Evolutionary conservation across 1,139 yeast species (phyloP).

Genomic region (Insectozyma bohioensis): DNA sequence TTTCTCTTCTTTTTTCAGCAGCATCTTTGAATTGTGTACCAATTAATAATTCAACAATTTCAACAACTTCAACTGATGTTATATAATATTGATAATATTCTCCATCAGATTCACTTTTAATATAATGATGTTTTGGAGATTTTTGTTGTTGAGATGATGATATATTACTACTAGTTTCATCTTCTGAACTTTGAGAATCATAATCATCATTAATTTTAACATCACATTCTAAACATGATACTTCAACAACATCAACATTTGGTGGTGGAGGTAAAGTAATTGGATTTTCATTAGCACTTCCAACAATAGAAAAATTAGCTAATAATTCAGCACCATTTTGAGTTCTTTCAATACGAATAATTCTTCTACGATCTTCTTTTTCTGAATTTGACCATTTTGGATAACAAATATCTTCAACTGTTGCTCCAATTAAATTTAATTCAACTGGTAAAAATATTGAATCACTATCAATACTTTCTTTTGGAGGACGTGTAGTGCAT

Average conservation of each 20-base stretch:
- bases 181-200: constrained; percentile 22
- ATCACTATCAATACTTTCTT: constrained; percentile 32
- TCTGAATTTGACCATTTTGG: constrained; percentile 53
- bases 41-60: constrained; percentile 59
- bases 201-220: constrained; percentile 29
- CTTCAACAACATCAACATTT: constrained; percentile 52
- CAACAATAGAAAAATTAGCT: constrained; percentile 52
- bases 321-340: constrained; percentile 48
- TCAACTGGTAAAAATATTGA: constrained; percentile 46
- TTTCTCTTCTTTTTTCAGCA: constrained; percentile 53
- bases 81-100: constrained; percentile 47
- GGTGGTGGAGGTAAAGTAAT: constrained; percentile 34
- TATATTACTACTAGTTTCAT: constrained; percentile 10
- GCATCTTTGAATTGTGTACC: constrained; percentile 49
- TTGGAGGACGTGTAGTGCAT: constrained; percentile 55
- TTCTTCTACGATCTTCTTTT: constrained; percentile 50
- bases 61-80: constrained; percentile 66
- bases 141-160: constrained; percentile 16
- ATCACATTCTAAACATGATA: constrained; percentile 54
- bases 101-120: constrained; percentile 18
- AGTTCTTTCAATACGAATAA: constrained; percentile 54
- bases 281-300: constrained; percentile 51
- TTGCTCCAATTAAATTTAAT: constrained; percentile 44
- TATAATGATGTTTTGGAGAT: constrained; percentile 16
- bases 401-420: constrained; percentile 45